Base-by-base conservation (phyloP, 495 filamentous ascomycete species). In the Aspergillus funiculosus region DNA sequence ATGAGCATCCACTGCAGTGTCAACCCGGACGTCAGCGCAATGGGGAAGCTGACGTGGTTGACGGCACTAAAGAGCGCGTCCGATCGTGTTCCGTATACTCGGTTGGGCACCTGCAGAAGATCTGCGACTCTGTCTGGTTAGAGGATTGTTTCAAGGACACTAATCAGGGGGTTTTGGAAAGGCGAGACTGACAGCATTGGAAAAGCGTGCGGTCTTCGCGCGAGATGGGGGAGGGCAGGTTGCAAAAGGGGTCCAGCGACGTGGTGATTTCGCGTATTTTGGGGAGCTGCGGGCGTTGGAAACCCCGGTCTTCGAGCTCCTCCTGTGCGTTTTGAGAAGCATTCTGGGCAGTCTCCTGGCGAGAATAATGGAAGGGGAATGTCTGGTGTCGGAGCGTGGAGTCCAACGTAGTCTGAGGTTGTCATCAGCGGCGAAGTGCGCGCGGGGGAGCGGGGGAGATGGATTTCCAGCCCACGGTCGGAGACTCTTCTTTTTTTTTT, bases 1-100 rank as follows among this genome's bases (percentile, higher is more conserved):
- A 40, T 28, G n/a, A 40, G 37, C 37, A 40, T 27, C 37, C 37
- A 40, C 4, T 15, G n/a, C 22, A 40, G 7, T 1, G 37, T 39
- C 11, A 27, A 15, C 1, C 4, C 19, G n/a, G 37, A 40, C n/a
- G n/a, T 15, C 9, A 40, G 22, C 11, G 37, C 26, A 14, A 40
- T 40, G n/a, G 22, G 37, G 22, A 40, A 40, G 11, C 37, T 40
- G 20, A 39, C 20, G 20, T 39, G 20, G 36, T 22, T 20, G 2
- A 39, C 36, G 4, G 36, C 19, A 22, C 22, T 40, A 25, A 40
- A 27, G 10, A 40, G 9, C 20, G 37, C 10, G 8, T 27, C 22
- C 11, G 22, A 2, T 24, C 13, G 10, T 18, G 37, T 40, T 17
- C 37, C 37, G 18, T 27, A 40, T 1, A 40, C 37, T 27, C 22